Conservation (phyloP, 441 rosid species). For the Adansonia rubrostipa region DNA sequence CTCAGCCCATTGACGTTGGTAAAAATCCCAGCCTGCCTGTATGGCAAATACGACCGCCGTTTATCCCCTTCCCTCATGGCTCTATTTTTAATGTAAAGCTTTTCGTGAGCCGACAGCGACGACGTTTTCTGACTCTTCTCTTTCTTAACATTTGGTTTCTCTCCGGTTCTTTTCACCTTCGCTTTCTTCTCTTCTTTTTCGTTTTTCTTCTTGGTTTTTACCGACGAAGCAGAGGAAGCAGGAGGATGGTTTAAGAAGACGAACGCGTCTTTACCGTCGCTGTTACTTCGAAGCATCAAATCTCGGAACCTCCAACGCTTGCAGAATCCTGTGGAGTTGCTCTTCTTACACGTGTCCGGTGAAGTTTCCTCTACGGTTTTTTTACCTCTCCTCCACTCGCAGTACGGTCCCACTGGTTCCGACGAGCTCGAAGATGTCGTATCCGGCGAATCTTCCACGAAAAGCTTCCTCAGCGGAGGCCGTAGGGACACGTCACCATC, state of each 20-base stretch:
- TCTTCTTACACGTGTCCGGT: constrained; percentile 63
- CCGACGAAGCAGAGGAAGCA: background rate
- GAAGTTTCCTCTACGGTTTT: constrained; percentile 48
- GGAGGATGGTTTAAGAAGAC: constrained; percentile 20
- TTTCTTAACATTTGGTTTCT: constrained; percentile 27
- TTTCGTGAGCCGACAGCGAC: constrained; percentile 59
- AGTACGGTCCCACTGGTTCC: constrained; percentile 56
- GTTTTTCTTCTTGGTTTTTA: constrained; percentile 16
- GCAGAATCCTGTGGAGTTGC: constrained; percentile 85
- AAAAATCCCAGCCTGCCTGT: constrained; percentile 72
- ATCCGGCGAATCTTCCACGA: constrained; percentile 44
- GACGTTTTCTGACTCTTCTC: constrained; percentile 37
- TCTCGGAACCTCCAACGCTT: constrained; percentile 77
- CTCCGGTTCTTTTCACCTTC: background rate
- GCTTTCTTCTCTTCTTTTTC: constrained; percentile 15
- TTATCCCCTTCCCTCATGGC: constrained; percentile 52
- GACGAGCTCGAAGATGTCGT: constrained; percentile 27
- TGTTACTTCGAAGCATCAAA: constrained; percentile 58
- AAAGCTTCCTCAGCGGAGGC: constrained; percentile 55
- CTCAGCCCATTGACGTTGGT: constrained; percentile 64
- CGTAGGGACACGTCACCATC: constrained; percentile 30
- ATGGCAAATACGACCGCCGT: constrained; percentile 71
- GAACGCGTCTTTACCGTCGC: constrained; percentile 54
- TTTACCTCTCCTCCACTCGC: constrained; percentile 54
- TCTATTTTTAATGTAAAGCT: constrained; percentile 58